Evolutionary conservation across 148 eudicot species (phyloP).

Genomic region (Spergularia marina): DNA sequence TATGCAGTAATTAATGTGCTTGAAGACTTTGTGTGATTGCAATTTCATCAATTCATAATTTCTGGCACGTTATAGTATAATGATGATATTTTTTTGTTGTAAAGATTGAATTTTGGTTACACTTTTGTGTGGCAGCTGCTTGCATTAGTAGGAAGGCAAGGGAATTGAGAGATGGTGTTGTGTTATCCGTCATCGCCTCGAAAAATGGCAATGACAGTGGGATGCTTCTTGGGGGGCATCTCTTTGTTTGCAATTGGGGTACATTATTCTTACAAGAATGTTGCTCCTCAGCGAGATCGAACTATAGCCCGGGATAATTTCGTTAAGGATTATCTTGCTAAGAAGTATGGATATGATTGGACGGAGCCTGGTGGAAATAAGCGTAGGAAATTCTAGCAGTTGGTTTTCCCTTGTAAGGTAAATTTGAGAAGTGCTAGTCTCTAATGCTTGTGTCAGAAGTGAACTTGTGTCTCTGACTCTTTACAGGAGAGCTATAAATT

Average conservation of each 20-base stretch:
- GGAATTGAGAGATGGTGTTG: conserved; percentile 40
- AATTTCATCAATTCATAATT: no score
- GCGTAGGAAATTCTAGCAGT: not conserved
- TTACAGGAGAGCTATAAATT: not conserved
- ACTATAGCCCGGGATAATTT: conserved; percentile 72
- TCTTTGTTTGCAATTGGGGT: conserved; percentile 57
- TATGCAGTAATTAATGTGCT: no score
- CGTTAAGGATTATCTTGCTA: conserved; percentile 52
- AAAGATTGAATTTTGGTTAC: not conserved
- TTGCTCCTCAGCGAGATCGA: conserved; percentile 92
- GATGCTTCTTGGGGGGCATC: conserved; percentile 51
- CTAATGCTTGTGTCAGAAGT: not conserved
- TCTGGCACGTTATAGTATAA: no score
- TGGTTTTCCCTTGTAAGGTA: no score
- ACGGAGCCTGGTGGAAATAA: conserved; percentile 12
- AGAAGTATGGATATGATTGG: conserved; percentile 54
- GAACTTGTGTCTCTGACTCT: not conserved
- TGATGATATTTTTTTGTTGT: no score
- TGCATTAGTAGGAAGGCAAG: not conserved
- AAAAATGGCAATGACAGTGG: conserved; percentile 54
- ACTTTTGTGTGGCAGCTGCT: not conserved
- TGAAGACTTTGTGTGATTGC: no score
- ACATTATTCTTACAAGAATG: conserved; percentile 66
- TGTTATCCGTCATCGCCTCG: conserved; percentile 80
- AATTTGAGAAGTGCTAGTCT: no score